Conservation (phyloP, 2,329 filamentous ascomycete species). For the Lecanicillium sp. region DNA sequence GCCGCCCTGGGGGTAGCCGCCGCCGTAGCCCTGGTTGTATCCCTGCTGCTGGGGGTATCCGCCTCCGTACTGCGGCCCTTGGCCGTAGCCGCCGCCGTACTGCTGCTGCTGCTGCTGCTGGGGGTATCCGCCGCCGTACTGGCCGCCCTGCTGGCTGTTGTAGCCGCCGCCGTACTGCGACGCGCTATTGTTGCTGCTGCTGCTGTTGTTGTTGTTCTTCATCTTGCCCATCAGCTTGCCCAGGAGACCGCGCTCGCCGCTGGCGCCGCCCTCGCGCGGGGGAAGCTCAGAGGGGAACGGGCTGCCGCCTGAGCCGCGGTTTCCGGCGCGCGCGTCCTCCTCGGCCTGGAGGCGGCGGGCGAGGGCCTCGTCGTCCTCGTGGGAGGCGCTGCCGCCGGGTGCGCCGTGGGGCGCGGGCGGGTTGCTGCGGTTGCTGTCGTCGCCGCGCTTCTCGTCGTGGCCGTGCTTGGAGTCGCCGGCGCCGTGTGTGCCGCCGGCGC, state of each 20-base stretch:
- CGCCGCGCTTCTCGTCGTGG: slow-evolving; percentile 51
- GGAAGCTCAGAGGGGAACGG: slow-evolving; percentile 10
- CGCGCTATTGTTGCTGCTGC: slow-evolving; percentile 15
- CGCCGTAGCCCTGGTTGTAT: not conserved
- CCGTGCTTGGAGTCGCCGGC: slow-evolving; percentile 60
- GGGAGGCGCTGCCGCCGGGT: slow-evolving; percentile 24
- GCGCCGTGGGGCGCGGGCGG: slow-evolving; percentile 20
- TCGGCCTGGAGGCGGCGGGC: slow-evolving; percentile 77
- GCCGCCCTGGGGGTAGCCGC: slow-evolving; percentile 26
- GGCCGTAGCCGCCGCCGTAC: slow-evolving; percentile 23
- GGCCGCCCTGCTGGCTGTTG: slow-evolving; percentile 26
- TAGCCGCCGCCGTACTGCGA: slow-evolving; percentile 18
- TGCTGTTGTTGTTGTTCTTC: slow-evolving; percentile 29
- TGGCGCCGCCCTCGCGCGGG: slow-evolving; percentile 25
- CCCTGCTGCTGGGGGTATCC: slow-evolving; percentile 16
- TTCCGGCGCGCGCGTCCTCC: slow-evolving; percentile 58
- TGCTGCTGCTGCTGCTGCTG: slow-evolving; percentile 15
- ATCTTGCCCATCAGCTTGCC: slow-evolving; percentile 48
- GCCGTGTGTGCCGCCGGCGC: slow-evolving; percentile 26
- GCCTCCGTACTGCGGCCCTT: slow-evolving; percentile 23
- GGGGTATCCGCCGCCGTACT: slow-evolving; percentile 25
- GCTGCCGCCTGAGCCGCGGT: slow-evolving; percentile 13
- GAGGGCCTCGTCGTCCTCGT: slow-evolving; percentile 63
- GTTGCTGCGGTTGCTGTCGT: slow-evolving; percentile 25
- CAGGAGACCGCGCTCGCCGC: slow-evolving; percentile 38